phyloP scores from a whole-genome alignment of 352 stramenopile species.

The Globisporangium abappressorium region DNA sequence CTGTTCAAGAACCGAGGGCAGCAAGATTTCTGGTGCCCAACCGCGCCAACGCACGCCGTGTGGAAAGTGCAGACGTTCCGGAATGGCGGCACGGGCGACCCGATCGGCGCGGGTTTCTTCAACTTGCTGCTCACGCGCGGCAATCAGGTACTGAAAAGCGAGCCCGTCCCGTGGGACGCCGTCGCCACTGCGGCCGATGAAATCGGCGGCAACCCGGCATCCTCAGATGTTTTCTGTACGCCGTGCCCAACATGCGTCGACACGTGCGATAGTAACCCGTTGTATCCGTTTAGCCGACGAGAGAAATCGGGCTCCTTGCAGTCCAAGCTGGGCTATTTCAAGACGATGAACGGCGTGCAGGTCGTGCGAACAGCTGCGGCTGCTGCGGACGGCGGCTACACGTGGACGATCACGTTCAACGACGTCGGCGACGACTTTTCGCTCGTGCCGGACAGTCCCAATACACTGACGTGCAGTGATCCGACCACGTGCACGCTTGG shows the following conservation, averaged over 20 bases:
- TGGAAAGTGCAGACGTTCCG: slow-evolving; percentile 49
- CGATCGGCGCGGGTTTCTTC: slow-evolving; percentile 59
- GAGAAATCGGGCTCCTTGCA: slow-evolving; percentile 67
- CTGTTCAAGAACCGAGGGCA: slow-evolving; percentile 62
- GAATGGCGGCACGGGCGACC: slow-evolving; percentile 19
- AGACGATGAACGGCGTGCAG: slow-evolving; percentile 58
- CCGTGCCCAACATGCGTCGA: slow-evolving; percentile 39
- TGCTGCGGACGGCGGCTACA: slow-evolving; percentile 52
- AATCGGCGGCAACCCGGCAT: slow-evolving; percentile 33
- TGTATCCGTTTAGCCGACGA: slow-evolving; percentile 27
- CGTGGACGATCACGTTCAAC: slow-evolving; percentile 91
- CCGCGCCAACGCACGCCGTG: slow-evolving; percentile 45
- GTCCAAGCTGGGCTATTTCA: slow-evolving; percentile 62
- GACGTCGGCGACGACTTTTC: slow-evolving; percentile 82
- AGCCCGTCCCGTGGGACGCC: slow-evolving; percentile 93
- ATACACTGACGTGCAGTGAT: slow-evolving; percentile 23
- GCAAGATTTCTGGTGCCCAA: slow-evolving; percentile 67
- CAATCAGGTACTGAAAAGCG: slow-evolving; percentile 41
- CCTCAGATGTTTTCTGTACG: slow-evolving; percentile 66
- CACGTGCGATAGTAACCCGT: slow-evolving; percentile 22
- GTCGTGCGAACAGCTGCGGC: slow-evolving; percentile 60
- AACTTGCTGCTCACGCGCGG: slow-evolving; percentile 46
- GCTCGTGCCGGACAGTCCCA: slow-evolving; percentile 30
- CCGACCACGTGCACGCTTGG: slow-evolving; percentile 21
- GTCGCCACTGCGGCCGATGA: slow-evolving; percentile 85